A percentile compares a stretch with the other conserved stretches of the same genome.
Conservation (phyloP, 1,139 yeast genomes). For the Lodderomyces orthopsilosis region DNA sequence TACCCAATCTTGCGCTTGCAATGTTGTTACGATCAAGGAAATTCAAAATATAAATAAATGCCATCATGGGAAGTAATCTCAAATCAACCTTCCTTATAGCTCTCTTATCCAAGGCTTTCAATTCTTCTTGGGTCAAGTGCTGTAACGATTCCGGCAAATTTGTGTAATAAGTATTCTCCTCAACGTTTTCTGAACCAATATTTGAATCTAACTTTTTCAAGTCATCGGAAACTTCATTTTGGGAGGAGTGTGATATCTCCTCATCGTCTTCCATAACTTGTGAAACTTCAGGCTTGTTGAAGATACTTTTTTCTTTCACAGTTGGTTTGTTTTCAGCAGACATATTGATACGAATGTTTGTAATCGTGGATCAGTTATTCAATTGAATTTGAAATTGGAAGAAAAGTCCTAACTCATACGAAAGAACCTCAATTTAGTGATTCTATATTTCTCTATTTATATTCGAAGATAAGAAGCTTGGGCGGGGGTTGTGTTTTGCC, state of each 20-base stretch:
- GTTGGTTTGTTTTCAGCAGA: background rate
- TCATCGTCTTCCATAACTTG: conserved; percentile 7
- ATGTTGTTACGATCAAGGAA: conserved; percentile 60
- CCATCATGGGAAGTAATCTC: conserved; percentile 55
- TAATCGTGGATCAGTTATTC: no score
- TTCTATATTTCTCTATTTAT: background rate
- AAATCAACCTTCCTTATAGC: conserved; percentile 50
- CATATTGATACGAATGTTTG: background rate
- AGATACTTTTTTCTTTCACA: background rate
- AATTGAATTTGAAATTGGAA: no score
- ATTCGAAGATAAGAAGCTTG: background rate
- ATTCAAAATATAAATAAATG: conserved; percentile 49
- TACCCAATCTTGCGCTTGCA: conserved; percentile 60
- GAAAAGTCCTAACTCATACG: no score
- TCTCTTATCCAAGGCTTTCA: conserved; percentile 35
- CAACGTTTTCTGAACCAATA: conserved; percentile 2
- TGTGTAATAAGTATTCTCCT: conserved; percentile 10
- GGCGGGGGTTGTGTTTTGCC: background rate
- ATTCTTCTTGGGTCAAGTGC: conserved; percentile 33
- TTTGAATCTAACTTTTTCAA: conserved; percentile 7
- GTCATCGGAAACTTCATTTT: conserved; percentile 8
- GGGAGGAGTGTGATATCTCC: conserved; percentile 7
- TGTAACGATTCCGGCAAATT: conserved; percentile 33
- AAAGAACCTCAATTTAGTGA: background rate
- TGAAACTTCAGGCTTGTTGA: conserved; percentile 6